These are phyloP conservation scores for Dujonia santamariae DNA, from an alignment of 1,139 yeast genomes.

Conservation along the genomic window DNA sequence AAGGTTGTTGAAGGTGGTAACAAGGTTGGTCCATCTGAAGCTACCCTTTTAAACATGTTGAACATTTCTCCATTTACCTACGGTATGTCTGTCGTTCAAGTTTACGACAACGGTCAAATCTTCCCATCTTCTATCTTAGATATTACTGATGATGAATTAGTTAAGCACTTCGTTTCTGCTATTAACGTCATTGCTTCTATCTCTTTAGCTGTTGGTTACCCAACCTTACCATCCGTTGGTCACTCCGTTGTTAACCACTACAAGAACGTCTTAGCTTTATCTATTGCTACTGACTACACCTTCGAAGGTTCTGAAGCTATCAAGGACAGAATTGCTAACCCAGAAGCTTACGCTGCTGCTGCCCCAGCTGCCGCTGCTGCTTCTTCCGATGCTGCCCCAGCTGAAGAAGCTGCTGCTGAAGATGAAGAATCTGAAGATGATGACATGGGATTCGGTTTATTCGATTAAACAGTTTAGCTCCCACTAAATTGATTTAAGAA, in stretches of 20 bases:
- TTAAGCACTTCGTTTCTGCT: slow-evolving; percentile 89
- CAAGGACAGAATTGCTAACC: slow-evolving; percentile 89
- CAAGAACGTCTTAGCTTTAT: slow-evolving; percentile 97
- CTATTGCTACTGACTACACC: slow-evolving; percentile 98
- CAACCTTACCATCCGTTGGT: slow-evolving; percentile 99
- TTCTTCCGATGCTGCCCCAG: slow-evolving; percentile 67
- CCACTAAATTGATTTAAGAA: slow-evolving; percentile 6
- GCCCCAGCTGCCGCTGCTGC: slow-evolving; percentile 96
- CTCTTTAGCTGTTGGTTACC: slow-evolving; percentile 98
- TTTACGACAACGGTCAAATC: slow-evolving; percentile 97
- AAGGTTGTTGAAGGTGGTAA: slow-evolving; percentile 84
- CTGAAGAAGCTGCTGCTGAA: slow-evolving; percentile 63
- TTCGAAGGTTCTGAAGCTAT: slow-evolving; percentile 98
- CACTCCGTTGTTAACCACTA: slow-evolving; percentile 99
- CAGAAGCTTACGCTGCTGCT: slow-evolving; percentile 97
- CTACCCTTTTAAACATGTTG: slow-evolving; percentile 97
- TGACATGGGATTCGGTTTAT: slow-evolving; percentile 98
- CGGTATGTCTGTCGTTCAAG: slow-evolving; percentile 96
- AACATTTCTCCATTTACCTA: slow-evolving; percentile 99
- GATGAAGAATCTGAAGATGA: slow-evolving; percentile 73
- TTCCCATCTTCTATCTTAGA: slow-evolving; percentile 97
- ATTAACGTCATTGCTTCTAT: slow-evolving; percentile 91
- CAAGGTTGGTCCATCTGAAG: slow-evolving; percentile 99
- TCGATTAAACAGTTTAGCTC: slow-evolving; percentile 73
- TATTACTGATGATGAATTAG: slow-evolving; percentile 96